These are phyloP conservation scores for Volvariella volvacea DNA, from an alignment of 1,284 basidiomycete genomes.

Conservation along the genomic window DNA sequence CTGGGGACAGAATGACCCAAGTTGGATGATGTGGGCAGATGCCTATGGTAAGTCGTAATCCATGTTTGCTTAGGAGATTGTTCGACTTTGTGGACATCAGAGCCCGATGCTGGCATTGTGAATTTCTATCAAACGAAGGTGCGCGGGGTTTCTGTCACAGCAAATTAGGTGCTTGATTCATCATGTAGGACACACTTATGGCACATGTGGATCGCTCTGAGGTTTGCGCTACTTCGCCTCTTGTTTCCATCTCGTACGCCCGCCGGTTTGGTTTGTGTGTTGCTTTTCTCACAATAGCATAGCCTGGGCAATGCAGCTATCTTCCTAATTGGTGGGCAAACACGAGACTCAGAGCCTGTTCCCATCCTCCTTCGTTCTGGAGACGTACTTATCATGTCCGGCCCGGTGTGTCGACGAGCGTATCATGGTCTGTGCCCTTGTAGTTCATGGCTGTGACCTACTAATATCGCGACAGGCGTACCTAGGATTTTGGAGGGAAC, in stretches of 20 bases:
- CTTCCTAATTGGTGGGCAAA: constrained; percentile 82
- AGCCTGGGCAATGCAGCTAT: constrained; percentile 83
- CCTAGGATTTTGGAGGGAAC: constrained; percentile 80
- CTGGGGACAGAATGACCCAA: constrained; percentile 47
- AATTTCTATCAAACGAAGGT: constrained; percentile 84
- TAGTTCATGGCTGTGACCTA: neutral
- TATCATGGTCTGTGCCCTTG: constrained; percentile 64
- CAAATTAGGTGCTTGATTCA: neutral
- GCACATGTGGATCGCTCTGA: constrained; percentile 92
- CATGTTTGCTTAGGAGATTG: neutral
- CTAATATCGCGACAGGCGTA: constrained; percentile 47
- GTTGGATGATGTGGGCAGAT: constrained; percentile 67
- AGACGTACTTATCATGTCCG: constrained; percentile 90
- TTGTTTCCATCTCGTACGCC: constrained; percentile 84
- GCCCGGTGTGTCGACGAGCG: constrained; percentile 71
- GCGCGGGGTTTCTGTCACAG: neutral
- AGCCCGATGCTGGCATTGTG: constrained; percentile 89
- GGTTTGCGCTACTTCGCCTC: constrained; percentile 76
- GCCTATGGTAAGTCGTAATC: constrained; percentile 58
- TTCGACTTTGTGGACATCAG: too few relatives aligned
- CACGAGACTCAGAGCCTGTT: constrained; percentile 68
- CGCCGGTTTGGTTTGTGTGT: neutral
- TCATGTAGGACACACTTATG: constrained; percentile 76
- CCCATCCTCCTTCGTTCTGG: constrained; percentile 82
- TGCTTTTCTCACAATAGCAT: neutral